Base-by-base conservation (phyloP, 768 basidiomycete genomes). In the Lentinus tigrinus region DNA sequence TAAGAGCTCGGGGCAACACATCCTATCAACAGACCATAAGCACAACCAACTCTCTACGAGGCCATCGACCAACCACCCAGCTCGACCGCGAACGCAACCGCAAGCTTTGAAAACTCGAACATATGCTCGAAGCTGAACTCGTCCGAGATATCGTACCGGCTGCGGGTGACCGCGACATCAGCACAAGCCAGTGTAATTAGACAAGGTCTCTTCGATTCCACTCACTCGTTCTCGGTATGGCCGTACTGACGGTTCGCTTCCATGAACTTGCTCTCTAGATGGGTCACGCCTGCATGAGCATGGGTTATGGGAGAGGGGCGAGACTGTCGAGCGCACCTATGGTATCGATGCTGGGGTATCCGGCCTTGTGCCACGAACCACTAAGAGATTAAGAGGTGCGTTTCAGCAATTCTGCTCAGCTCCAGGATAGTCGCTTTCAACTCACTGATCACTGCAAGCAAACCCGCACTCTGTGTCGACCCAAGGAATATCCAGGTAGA, bases 61-160 rank as follows among this genome's bases (percentile, higher is more conserved):
- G n/a, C n/a, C n/a, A n/a, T n/a, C n/a, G n/a, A n/a, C 75, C 77
- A 77, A 19, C 78, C 78, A 21, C 71, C 81, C 14, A 83, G 67
- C 68, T 83, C 82, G 57, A 82, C 70, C 11, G 78, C 80, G 53
- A 82, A 83, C 1, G 77, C 79, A 2, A 78, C 74, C 4, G 78
- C 77, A 17, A 84, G 73, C 73, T 83, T 83, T 57, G 81, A 80
- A 72, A 84, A 84, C 71, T 73, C 85, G 73, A 75, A 84, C 91
- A 95, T 93, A 70, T 98, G 95, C 5, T 77, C 73, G 70, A 96
- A 98, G 68, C 87, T 90, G 74, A 97, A 97, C 71, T 96, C 95
- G 21, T 84, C 76, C 14, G 92, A 92, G 58, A 91, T 78, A 69
- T 95, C 91, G 56, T 90, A 89, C 51, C 89, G 89, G 70, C 91